Percentiles rank a stretch among this genome's conserved stretches.
Conservation (phyloP, 1,284 basidiomycete genomes). For the Schizophyllum amplum region DNA sequence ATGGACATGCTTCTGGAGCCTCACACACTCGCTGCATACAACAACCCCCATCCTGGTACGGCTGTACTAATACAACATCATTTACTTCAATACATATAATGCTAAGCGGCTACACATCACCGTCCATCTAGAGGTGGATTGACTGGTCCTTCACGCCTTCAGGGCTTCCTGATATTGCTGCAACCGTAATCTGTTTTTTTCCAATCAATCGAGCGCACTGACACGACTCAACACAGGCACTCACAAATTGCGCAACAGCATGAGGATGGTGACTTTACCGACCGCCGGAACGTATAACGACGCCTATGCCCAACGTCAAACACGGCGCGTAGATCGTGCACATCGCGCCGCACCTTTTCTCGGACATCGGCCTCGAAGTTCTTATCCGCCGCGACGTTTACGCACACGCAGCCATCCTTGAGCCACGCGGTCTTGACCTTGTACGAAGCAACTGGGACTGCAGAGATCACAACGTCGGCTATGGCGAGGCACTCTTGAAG, state of each 20-base stretch:
- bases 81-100: background rate
- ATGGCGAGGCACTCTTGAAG: slow-evolving; percentile 74
- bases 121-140: background rate
- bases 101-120: background rate
- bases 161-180: slow-evolving; percentile 42
- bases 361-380: slow-evolving; percentile 94
- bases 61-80: background rate
- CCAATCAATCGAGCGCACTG: slow-evolving; percentile 4
- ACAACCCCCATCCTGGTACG: background rate
- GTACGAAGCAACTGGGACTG: slow-evolving; percentile 82
- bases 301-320: slow-evolving; percentile 40
- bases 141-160: slow-evolving; percentile 12
- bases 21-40: background rate
- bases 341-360: slow-evolving; percentile 58
- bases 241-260: slow-evolving; percentile 91
- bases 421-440: slow-evolving; percentile 86
- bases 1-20: background rate
- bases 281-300: slow-evolving; percentile 91
- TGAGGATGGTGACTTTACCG: slow-evolving; percentile 94
- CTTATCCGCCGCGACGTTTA: slow-evolving; percentile 94
- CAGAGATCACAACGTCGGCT: slow-evolving; percentile 88
- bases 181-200: slow-evolving; percentile 51
- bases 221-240: slow-evolving; percentile 21
- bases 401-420: slow-evolving; percentile 88
- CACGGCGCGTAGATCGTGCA: background rate